A percentile compares a stretch with the other conserved stretches of the same genome.
Conservation (phyloP, 768 basidiomycete species). For the Auriscalpium microsporum region DNA sequence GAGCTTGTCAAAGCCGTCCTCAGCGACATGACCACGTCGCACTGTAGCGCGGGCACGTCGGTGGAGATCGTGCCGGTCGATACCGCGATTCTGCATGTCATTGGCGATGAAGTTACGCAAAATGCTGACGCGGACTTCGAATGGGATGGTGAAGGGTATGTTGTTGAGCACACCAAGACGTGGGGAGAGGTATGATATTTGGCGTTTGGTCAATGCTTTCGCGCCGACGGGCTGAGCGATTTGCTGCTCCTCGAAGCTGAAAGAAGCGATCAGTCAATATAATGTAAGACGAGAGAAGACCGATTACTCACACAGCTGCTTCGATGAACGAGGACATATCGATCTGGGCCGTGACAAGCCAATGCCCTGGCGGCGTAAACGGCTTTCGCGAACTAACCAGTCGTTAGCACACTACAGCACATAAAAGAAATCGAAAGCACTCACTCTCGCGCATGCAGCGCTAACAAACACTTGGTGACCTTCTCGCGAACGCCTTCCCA, state of each 20-base stretch:
- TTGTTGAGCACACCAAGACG: conserved; percentile 89
- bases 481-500: conserved; percentile 71
- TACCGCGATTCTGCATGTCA: conserved; percentile 33
- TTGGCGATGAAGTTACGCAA: conserved; percentile 77
- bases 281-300: not conserved
- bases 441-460: conserved; percentile 85
- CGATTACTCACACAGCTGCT: conserved; percentile 62
- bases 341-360: conserved; percentile 60
- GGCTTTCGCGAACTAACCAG: conserved; percentile 62
- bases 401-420: not conserved
- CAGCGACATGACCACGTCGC: conserved; percentile 67
- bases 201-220: conserved; percentile 49
- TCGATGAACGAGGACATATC: conserved; percentile 72
- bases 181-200: conserved; percentile 69
- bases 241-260: conserved; percentile 60
- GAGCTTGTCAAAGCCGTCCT: conserved; percentile 88
- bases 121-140: conserved; percentile 82
- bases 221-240: conserved; percentile 23
- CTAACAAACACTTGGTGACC: conserved; percentile 69
- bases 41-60: conserved; percentile 36
- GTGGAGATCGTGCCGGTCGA: conserved; percentile 7
- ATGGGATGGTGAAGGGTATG: conserved; percentile 92
- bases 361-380: conserved; percentile 79
- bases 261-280: not conserved
- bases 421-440: conserved; percentile 18